Conservation (phyloP, 1,284 basidiomycete genomes). For the Papiliotrema laurentii region DNA sequence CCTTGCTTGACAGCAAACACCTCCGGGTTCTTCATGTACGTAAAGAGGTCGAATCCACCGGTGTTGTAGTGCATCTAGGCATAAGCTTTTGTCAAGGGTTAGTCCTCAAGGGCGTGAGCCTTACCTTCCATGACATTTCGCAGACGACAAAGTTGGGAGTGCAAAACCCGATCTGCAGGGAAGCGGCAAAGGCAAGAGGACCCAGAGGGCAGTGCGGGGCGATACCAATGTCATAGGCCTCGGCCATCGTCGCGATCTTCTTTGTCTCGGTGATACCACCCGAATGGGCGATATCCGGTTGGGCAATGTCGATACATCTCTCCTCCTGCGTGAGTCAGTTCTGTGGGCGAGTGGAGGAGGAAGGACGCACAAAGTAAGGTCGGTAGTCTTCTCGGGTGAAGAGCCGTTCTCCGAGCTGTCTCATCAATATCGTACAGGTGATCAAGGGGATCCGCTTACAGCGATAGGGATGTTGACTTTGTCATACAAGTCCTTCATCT, state of each 20-base stretch:
- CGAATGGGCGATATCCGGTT: conserved; percentile 61
- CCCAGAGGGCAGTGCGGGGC: conserved; percentile 50
- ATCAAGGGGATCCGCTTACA: conserved; percentile 18
- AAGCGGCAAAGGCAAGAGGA: conserved; percentile 67
- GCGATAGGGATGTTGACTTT: conserved; percentile 52
- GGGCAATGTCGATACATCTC: conserved; percentile 64
- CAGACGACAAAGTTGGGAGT: conserved; percentile 50
- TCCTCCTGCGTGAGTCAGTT: too few relatives aligned
- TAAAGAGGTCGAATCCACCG: conserved; percentile 62
- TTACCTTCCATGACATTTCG: conserved; percentile 46
- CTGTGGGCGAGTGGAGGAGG: too few relatives aligned
- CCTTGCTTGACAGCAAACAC: conserved; percentile 63
- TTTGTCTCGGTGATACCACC: conserved; percentile 68
- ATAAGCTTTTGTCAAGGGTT: conserved; percentile 1
- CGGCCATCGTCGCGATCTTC: conserved; percentile 64
- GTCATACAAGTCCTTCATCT: conserved; percentile 50
- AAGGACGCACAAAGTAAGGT: conserved; percentile 63
- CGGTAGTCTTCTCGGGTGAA: conserved; percentile 66
- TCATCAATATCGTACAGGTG: neutral
- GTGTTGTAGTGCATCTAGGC: conserved; percentile 66
- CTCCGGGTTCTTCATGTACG: conserved; percentile 54
- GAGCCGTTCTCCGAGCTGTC: conserved; percentile 61
- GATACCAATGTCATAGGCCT: conserved; percentile 52
- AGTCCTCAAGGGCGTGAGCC: neutral
- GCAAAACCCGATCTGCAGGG: conserved; percentile 46